Percentiles rank a stretch among this genome's conserved stretches.
Evolutionary conservation across 148 eudicot genomes (phyloP).

Genomic region (Chenopodium formosanum): DNA sequence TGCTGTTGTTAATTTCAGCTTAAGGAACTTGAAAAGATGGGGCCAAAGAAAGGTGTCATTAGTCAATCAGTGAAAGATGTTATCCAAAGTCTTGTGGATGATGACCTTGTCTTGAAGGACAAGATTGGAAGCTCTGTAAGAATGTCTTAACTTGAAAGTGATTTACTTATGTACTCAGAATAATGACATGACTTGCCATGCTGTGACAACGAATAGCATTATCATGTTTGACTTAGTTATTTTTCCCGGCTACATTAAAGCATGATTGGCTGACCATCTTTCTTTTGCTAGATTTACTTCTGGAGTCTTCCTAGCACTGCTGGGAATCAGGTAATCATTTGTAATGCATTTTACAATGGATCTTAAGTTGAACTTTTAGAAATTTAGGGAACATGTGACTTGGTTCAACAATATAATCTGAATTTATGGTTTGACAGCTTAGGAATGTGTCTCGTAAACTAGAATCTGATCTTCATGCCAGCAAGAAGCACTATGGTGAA

Average conservation of each 20-base stretch:
- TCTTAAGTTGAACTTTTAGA: not conserved
- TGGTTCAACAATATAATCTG: constrained; percentile 9
- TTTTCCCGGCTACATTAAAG: not conserved
- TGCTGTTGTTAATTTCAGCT: constrained; percentile 48
- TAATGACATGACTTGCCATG: constrained; percentile 6
- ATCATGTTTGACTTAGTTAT: not conserved
- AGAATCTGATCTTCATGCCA: constrained; percentile 67
- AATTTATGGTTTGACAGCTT: constrained; percentile 45
- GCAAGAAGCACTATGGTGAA: constrained; percentile 65
- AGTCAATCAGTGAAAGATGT: constrained; percentile 97
- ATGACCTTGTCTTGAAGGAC: constrained; percentile 93
- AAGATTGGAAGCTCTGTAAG: constrained; percentile 91
- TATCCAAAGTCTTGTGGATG: constrained; percentile 91
- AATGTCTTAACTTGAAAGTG: constrained; percentile 17
- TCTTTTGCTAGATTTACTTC: constrained; percentile 69
- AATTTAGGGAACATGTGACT: not conserved
- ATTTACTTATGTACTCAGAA: constrained; percentile 15
- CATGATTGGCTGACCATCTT: constrained; percentile 4
- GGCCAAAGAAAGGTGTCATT: constrained; percentile 97
- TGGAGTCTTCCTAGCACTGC: constrained; percentile 99
- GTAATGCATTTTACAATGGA: not conserved
- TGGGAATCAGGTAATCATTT: constrained; percentile 81
- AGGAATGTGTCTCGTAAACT: constrained; percentile 68
- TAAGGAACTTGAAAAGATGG: constrained; percentile 96
- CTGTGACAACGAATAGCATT: not conserved